Conservation (phyloP, 2,329 filamentous ascomycete species). For the Cercospora zeina region DNA sequence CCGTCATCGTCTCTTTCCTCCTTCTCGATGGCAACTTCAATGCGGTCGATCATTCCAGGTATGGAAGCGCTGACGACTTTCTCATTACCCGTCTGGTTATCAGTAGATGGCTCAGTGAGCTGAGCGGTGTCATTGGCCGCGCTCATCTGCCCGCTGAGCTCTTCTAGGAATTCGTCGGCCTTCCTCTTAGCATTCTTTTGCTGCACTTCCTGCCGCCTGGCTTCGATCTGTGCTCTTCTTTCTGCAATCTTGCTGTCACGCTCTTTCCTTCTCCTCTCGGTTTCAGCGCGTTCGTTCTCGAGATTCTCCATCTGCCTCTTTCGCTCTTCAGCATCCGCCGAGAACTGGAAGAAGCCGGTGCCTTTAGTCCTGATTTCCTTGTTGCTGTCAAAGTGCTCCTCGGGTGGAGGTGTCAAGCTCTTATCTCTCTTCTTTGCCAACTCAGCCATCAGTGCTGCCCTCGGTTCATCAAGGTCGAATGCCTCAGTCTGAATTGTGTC, state of each 20-base stretch:
- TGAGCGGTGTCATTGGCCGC: neutral
- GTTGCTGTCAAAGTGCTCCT: conserved; percentile 81
- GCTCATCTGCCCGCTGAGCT: conserved; percentile 47
- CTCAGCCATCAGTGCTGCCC: conserved; percentile 70
- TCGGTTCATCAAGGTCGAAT: conserved; percentile 71
- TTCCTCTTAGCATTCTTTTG: conserved; percentile 55
- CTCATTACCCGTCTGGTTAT: neutral
- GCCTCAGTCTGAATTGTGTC: conserved; percentile 81
- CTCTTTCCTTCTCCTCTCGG: conserved; percentile 64
- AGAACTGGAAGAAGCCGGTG: conserved; percentile 89
- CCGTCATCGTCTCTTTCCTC: conserved; percentile 9
- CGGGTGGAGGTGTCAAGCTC: conserved; percentile 74
- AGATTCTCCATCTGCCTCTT: conserved; percentile 75
- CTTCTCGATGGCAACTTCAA: conserved; percentile 24
- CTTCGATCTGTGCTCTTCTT: conserved; percentile 57
- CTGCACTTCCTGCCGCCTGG: conserved; percentile 28
- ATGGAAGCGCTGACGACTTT: neutral
- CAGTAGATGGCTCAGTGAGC: neutral
- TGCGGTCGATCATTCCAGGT: conserved; percentile 16
- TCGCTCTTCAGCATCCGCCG: conserved; percentile 66
- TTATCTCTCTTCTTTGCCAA: conserved; percentile 76
- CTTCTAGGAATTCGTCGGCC: conserved; percentile 71
- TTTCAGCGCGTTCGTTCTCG: conserved; percentile 65
- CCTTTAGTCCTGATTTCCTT: conserved; percentile 84
- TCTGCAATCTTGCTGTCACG: conserved; percentile 53